Conservation (phyloP, 352 stramenopile species). For the Phytopythium vexans region DNA sequence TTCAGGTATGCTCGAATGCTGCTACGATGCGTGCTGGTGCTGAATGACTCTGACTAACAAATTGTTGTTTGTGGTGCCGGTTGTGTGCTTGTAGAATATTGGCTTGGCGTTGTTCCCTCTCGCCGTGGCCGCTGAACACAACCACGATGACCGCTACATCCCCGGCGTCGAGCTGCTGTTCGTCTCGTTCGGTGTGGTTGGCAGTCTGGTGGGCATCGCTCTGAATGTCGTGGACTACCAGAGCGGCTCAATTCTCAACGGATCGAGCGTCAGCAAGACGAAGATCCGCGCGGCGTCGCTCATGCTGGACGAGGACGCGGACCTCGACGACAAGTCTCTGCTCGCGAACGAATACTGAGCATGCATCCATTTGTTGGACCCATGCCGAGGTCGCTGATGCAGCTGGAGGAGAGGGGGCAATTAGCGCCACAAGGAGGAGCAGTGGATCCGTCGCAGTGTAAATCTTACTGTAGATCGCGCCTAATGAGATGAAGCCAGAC, state of each 20-base stretch:
- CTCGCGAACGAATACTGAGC: constrained; percentile 51
- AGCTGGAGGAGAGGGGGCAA: too few relatives aligned
- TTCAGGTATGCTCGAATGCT: constrained; percentile 56
- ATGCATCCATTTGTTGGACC: not conserved
- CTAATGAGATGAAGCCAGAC: too few relatives aligned
- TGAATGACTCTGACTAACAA: not conserved
- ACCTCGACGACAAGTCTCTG: constrained; percentile 52
- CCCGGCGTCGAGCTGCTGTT: constrained; percentile 81
- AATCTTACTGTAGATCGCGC: too few relatives aligned
- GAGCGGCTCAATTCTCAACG: constrained; percentile 75
- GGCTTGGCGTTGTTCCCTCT: constrained; percentile 77
- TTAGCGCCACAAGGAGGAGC: too few relatives aligned
- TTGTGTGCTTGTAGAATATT: constrained; percentile 59
- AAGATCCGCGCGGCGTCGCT: constrained; percentile 24
- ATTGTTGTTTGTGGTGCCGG: constrained; percentile 5
- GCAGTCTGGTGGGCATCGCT: constrained; percentile 61
- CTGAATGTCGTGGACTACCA: constrained; percentile 80
- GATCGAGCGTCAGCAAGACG: constrained; percentile 32
- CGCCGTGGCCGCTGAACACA: constrained; percentile 72
- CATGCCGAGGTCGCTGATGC: too few relatives aligned
- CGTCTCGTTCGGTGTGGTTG: constrained; percentile 70
- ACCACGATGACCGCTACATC: constrained; percentile 69
- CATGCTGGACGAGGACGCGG: constrained; percentile 51
- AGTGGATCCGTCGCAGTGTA: too few relatives aligned
- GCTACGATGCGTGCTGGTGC: not conserved